Evolutionary conservation across 139 green algal species (phyloP), one percentile per base, ranked within the genome.

Genomic region (Tetratostichococcus sp.): DNA sequence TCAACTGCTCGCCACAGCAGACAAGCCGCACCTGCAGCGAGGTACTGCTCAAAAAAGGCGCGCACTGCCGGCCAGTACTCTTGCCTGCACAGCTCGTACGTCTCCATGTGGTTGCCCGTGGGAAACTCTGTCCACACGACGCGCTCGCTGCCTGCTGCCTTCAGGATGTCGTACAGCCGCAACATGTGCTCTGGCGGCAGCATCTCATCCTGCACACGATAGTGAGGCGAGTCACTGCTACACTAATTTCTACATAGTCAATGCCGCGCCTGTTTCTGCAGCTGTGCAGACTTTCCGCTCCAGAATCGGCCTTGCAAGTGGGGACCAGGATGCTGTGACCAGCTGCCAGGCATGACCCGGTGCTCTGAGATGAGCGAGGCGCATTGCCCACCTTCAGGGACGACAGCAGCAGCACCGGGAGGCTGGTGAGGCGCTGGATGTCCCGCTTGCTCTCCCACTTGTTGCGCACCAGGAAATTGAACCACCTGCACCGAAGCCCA

Each of bases 381-480:
- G n/a, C n/a, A n/a, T n/a, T 16, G 33, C 76, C 16, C 79, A 88
- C 89, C 79, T 82, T 69, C 19, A 84, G 59, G 0, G 92, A 92
- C 5, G 89, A 89, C 57, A 96, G 71, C 65, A 97, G 81, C 23
- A 95, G 81, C 65, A 93, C 62, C 1, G 89, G 90, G 65, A 87
- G 28, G 62, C 79, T 19, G 4, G 67, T 78, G 25, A 94, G 74
- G 19, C 75, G 65, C 14, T 58, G 2, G 1, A 97, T 86, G 2
- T 75, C 65, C 28, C 79, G 34, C 2, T 83, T 35, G 71, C 86
- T 98, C 35, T 75, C 33, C 93, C 93, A 98, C 80, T 91, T 93
- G 75, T 94, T 96, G 66, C 90, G 87, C 21, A 98, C 83, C 50
- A 98, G 79, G 30, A 84, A 95, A 81, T 98, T 98, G 75, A 89